Base-by-base conservation (phyloP, 2,329 filamentous ascomycete species). In the Clarireedia hainanense region DNA sequence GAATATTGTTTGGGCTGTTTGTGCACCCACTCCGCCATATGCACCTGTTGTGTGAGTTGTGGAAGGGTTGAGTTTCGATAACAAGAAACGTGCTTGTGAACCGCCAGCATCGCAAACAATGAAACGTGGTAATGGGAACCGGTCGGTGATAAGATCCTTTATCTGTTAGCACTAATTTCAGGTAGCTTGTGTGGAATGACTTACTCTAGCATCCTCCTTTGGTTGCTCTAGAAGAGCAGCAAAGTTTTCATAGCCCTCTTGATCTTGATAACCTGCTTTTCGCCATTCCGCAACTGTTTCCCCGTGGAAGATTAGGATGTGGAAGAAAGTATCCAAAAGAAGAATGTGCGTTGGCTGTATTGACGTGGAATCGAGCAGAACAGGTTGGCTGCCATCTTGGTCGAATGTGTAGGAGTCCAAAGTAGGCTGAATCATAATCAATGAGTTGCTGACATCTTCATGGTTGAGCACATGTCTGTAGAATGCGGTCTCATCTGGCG, bases 21-120 rank as follows among this genome's bases (percentile, higher is more conserved):
- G 89, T 2, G 81, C 80, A 30, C 88, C 84, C 49, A 92, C 88
- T 59, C 91, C 91, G 55, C 94, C 94, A 68, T 96, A 97, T 12
- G 89, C 88, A 52, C 90, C 89, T 0, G 88, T 91, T 0, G 94
- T 96, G 71, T 99, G 94, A 14, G 94, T 99, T 4, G 94, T 99
- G 1, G 89, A 95, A 0, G 94, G 94, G 74, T 99, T 99, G 58
- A 99, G 83, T 76, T 99, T 99, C 42, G 91, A 95, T 46, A 99
- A 78, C 56, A 99, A 74, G 81, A 99, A 99, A 75, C 94, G 90
- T 51, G 94, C 94, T 71, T 99, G 94, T 0, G 94, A 97, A 53
- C 94, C 94, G 63, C 94, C 94, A n/a, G 92, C 91, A 70, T 99
- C 94, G 67, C 94, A 99, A 52, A 99, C 91, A 68, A 99, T 96